These are phyloP conservation scores for Purpureocillium takamizusanense DNA, from an alignment of 2,329 filamentous ascomycete species.

Conservation along the genomic window DNA sequence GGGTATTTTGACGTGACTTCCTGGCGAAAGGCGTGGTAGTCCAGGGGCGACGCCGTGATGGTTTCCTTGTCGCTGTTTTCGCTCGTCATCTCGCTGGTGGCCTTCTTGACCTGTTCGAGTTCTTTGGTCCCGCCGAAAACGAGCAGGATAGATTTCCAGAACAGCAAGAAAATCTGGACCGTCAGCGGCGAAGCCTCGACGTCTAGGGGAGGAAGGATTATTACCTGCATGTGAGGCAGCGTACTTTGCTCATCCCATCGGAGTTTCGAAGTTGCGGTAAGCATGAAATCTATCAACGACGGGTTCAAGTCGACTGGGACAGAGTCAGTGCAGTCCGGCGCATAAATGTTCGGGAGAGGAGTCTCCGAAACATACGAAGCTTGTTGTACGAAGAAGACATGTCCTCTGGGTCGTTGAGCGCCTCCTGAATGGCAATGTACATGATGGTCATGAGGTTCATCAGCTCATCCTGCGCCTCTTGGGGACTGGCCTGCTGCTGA, in stretches of 20 bases:
- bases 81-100: constrained; percentile 51
- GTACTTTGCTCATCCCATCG: constrained; percentile 62
- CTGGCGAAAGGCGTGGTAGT: constrained; percentile 93
- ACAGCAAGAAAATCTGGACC: constrained; percentile 61
- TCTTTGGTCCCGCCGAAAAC: constrained; percentile 73
- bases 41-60: constrained; percentile 86
- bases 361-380: constrained; percentile 35
- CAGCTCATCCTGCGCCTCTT: constrained; percentile 49
- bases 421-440: constrained; percentile 50
- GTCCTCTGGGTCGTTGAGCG: constrained; percentile 40
- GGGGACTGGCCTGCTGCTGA: constrained; percentile 32
- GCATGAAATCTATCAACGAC: constrained; percentile 61
- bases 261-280: constrained; percentile 58
- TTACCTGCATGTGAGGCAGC: constrained; percentile 55
- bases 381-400: constrained; percentile 37
- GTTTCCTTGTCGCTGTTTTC: constrained; percentile 61
- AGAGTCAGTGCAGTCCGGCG: not conserved
- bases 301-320: constrained; percentile 50
- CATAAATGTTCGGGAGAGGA: not conserved
- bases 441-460: constrained; percentile 56
- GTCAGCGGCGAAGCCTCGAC: constrained; percentile 11
- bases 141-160: constrained; percentile 88
- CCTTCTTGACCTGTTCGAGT: constrained; percentile 64
- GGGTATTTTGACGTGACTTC: constrained; percentile 98
- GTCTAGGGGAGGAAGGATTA: constrained; percentile 8